These are phyloP conservation scores for Trifolium repens DNA, from an alignment of 306 rosid species.

Conservation along the genomic window DNA sequence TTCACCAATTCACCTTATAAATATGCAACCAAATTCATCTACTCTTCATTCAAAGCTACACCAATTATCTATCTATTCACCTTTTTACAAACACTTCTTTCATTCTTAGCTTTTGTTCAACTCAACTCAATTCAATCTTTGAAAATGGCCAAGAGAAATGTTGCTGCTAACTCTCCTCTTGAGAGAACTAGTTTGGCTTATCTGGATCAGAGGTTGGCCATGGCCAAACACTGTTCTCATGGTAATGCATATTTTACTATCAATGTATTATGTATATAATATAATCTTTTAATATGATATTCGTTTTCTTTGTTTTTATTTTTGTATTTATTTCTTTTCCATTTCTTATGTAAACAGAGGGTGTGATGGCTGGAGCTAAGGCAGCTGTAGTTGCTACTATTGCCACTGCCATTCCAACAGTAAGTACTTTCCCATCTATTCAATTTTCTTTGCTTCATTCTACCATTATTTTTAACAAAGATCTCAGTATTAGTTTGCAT, in stretches of 20 bases:
- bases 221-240: conserved; percentile 83
- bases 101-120: conserved; percentile 1
- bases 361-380: conserved; percentile 92
- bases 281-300: background rate
- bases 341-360: conserved; percentile 60
- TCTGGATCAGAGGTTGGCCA: conserved; percentile 76
- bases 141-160: conserved; percentile 64
- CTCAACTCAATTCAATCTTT: background rate
- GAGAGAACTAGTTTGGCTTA: conserved; percentile 61
- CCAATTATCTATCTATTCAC: background rate
- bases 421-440: conserved; percentile 42
- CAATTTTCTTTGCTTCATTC: conserved; percentile 16
- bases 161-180: conserved; percentile 58
- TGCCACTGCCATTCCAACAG: conserved; percentile 97
- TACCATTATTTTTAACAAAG: background rate
- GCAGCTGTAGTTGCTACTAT: conserved; percentile 85
- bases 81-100: conserved; percentile 3
- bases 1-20: conserved; percentile 46
- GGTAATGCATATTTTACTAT: conserved; percentile 47
- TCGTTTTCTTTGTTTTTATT: background rate
- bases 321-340: background rate
- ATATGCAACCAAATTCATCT: conserved; percentile 41
- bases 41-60: conserved; percentile 47
- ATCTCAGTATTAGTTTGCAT: background rate
- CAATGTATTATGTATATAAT: background rate